Evolutionary conservation across 371 early-diverging fungal genomes (phyloP).

Genomic region (Amoeboaphelidium protococcarum): DNA sequence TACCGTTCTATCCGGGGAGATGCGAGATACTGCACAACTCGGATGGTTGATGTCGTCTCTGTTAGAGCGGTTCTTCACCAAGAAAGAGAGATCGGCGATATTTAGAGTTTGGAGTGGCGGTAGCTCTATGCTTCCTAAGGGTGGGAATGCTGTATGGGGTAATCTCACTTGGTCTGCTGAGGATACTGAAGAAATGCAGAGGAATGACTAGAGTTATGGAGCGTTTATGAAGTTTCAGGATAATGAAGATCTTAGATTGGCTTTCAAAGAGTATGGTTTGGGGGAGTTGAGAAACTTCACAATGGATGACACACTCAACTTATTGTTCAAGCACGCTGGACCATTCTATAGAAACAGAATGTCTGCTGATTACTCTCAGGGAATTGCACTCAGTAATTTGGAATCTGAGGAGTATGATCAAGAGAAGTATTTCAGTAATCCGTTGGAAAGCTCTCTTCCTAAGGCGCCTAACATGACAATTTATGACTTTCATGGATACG

Average conservation of each 20-base stretch:
- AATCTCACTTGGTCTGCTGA: constrained; percentile 4
- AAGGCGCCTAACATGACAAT: constrained; percentile 34
- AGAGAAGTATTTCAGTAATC: constrained; percentile 58
- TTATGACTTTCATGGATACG: constrained; percentile 40
- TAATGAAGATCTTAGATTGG: neutral
- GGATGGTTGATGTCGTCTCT: constrained; percentile 45
- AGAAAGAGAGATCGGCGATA: constrained; percentile 38
- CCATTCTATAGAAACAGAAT: neutral
- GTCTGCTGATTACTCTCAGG: neutral
- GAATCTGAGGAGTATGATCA: constrained; percentile 14
- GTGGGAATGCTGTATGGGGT: constrained; percentile 64
- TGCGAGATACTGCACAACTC: constrained; percentile 56
- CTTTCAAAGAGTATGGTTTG: too few relatives aligned
- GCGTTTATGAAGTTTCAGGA: neutral
- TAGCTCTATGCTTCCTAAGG: constrained; percentile 52
- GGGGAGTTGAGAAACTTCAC: neutral
- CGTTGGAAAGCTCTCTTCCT: constrained; percentile 52
- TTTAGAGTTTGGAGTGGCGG: constrained; percentile 67
- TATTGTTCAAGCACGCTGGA: neutral
- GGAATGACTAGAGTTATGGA: neutral
- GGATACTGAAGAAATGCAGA: constrained; percentile 5
- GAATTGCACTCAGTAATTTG: neutral
- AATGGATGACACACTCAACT: neutral
- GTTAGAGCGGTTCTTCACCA: constrained; percentile 58
- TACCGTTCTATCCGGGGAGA: constrained; percentile 36